Evolutionary conservation across 2,329 filamentous ascomycete genomes (phyloP).

Genomic region (Phaeosphaeriaceae sp.): DNA sequence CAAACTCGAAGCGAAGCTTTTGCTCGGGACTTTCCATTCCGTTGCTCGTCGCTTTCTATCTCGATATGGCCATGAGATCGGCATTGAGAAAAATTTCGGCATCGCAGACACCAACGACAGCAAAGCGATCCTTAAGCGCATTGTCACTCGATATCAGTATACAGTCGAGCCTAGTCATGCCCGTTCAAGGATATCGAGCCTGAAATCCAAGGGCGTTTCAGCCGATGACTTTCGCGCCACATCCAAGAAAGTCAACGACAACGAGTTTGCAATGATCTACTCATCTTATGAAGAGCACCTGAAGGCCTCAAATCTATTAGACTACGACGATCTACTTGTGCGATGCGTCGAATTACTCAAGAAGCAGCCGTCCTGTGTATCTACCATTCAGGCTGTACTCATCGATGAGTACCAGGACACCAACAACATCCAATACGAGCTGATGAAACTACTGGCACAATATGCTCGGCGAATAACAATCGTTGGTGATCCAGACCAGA

Average conservation of each 20-base stretch:
- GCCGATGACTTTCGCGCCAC: slow-evolving; percentile 52
- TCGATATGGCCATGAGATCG: slow-evolving; percentile 84
- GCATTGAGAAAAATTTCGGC: slow-evolving; percentile 81
- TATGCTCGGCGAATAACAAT: slow-evolving; percentile 80
- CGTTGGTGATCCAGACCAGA: slow-evolving; percentile 96
- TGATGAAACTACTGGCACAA: slow-evolving; percentile 88
- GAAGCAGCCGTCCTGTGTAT: slow-evolving; percentile 78
- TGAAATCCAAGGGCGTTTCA: slow-evolving; percentile 64
- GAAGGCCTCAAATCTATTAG: slow-evolving; percentile 78
- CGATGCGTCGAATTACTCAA: slow-evolving; percentile 81
- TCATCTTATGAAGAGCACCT: slow-evolving; percentile 80
- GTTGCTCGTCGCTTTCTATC: slow-evolving; percentile 85
- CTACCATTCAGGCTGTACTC: slow-evolving; percentile 87
- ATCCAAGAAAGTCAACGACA: slow-evolving; percentile 58
- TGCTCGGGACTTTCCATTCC: slow-evolving; percentile 94
- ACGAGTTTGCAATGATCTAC: slow-evolving; percentile 73
- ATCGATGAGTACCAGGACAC: slow-evolving; percentile 99
- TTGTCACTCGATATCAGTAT: slow-evolving; percentile 76
- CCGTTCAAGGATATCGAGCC: slow-evolving; percentile 74
- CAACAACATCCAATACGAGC: slow-evolving; percentile 90
- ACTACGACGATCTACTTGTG: slow-evolving; percentile 92
- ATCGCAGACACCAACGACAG: slow-evolving; percentile 89
- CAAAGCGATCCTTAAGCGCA: slow-evolving; percentile 78
- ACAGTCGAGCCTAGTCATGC: slow-evolving; percentile 73
- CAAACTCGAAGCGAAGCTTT: slow-evolving; percentile 74